phyloP scores from a whole-genome alignment of 2,329 filamentous ascomycete species.

The Fusarium nodosum region DNA sequence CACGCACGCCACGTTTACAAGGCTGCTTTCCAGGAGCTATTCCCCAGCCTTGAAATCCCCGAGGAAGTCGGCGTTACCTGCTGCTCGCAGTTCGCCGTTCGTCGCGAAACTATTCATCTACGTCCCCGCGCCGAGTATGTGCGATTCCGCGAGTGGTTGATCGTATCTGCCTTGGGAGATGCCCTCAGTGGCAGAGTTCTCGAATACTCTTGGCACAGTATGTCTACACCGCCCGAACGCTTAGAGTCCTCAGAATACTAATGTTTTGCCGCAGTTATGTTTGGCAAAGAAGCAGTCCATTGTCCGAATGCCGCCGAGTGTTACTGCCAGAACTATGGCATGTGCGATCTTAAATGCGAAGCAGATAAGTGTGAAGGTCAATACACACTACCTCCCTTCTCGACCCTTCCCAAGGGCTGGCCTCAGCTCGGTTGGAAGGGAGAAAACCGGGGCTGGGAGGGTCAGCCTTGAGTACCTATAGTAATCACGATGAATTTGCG shows the following conservation, averaged over 20 bases:
- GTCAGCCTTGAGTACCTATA: conserved; percentile 37
- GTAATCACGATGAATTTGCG: conserved; percentile 9
- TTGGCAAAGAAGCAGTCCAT: conserved; percentile 68
- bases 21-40: conserved; percentile 58
- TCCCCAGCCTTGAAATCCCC: conserved; percentile 61
- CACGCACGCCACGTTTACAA: conserved; percentile 61
- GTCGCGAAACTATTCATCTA: conserved; percentile 63
- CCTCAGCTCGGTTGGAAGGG: conserved; percentile 57
- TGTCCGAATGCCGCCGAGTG: conserved; percentile 73
- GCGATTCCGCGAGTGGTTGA: conserved; percentile 70
- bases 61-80: conserved; percentile 68
- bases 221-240: conserved; percentile 51
- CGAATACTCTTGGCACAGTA: conserved; percentile 76
- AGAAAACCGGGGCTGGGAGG: conserved; percentile 47
- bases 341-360: conserved; percentile 64
- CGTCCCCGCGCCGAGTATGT: conserved; percentile 67
- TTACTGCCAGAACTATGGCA: conserved; percentile 76
- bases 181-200: conserved; percentile 70
- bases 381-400: conserved; percentile 70
- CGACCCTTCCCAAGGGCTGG: conserved; percentile 72
- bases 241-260: conserved; percentile 9
- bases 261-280: conserved; percentile 63
- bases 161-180: conserved; percentile 68
- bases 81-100: conserved; percentile 75
- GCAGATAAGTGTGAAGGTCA: conserved; percentile 66